Evolutionary conservation across 805 yeast genomes (phyloP).

Genomic region (Candida vaughaniae): DNA sequence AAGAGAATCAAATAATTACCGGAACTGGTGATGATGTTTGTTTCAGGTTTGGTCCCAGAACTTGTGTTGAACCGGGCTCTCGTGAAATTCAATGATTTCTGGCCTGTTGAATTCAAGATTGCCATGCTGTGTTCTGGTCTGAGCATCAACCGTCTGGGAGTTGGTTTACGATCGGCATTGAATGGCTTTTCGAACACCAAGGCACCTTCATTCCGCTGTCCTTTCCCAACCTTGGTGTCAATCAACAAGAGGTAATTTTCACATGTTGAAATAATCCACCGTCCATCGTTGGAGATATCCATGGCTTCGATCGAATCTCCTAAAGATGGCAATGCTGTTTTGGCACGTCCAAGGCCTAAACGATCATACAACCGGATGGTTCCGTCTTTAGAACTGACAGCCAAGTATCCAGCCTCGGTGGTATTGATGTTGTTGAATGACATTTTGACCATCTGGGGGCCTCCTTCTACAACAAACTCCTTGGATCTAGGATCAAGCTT

Average conservation of each 20-base stretch:
- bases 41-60: constrained; percentile 49
- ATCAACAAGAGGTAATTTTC: constrained; percentile 65
- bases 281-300: constrained; percentile 76
- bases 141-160: constrained; percentile 64
- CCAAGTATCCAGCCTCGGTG: constrained; percentile 71
- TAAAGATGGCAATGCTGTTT: constrained; percentile 75
- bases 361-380: constrained; percentile 72
- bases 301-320: constrained; percentile 72
- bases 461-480: constrained; percentile 59
- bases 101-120: constrained; percentile 51
- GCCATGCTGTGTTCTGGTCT: constrained; percentile 70
- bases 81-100: constrained; percentile 56
- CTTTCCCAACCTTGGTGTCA: constrained; percentile 63
- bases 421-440: constrained; percentile 66
- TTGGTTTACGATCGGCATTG: constrained; percentile 48
- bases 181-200: constrained; percentile 11
- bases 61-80: constrained; percentile 79
- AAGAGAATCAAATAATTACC: constrained; percentile 85
- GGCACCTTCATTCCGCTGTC: constrained; percentile 33
- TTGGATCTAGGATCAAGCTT: constrained; percentile 76
- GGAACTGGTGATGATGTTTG: constrained; percentile 69
- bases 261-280: constrained; percentile 81
- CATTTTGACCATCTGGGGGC: constrained; percentile 45
- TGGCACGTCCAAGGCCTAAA: constrained; percentile 66
- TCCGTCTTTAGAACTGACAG: constrained; percentile 74